Conservation (phyloP, 805 yeast genomes). For the Sugiyamaella qingdaonensis region DNA sequence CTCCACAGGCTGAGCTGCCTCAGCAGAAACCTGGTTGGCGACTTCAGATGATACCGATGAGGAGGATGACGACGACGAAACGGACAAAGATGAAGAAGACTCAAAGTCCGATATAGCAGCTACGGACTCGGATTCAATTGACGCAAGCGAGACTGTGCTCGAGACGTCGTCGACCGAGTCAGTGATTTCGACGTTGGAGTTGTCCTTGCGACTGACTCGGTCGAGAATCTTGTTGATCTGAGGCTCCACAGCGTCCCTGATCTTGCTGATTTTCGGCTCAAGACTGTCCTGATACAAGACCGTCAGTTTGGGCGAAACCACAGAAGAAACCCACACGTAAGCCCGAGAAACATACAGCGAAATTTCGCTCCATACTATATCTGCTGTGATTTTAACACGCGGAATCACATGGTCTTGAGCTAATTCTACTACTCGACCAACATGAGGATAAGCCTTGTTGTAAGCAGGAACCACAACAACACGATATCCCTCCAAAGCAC, state of each 20-base stretch:
- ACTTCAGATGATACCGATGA: neutral
- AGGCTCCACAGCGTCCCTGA: conserved; percentile 25
- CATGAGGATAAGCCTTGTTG: conserved; percentile 10
- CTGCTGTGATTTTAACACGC: neutral
- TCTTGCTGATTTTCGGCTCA: conserved; percentile 26
- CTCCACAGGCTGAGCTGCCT: neutral
- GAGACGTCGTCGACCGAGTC: neutral
- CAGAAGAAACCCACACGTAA: conserved; percentile 13
- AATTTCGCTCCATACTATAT: neutral
- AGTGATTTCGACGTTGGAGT: neutral
- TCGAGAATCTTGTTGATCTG: conserved; percentile 24
- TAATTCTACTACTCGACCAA: conserved; percentile 2
- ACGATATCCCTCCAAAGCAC: conserved; percentile 5
- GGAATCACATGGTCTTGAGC: conserved; percentile 16
- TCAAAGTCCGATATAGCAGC: neutral
- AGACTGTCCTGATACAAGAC: conserved; percentile 20
- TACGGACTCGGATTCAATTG: neutral
- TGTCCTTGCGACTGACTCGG: conserved; percentile 16
- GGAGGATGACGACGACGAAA: neutral
- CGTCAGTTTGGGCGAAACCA: conserved; percentile 16
- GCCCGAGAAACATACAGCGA: neutral
- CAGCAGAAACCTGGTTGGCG: neutral
- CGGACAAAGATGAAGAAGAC: neutral
- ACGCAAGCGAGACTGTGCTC: neutral
- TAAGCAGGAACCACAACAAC: conserved; percentile 16